Percentiles rank a stretch among this genome's conserved stretches.
phyloP scores from a whole-genome alignment of 1,139 yeast genomes.

The Kodamaea arcana region DNA sequence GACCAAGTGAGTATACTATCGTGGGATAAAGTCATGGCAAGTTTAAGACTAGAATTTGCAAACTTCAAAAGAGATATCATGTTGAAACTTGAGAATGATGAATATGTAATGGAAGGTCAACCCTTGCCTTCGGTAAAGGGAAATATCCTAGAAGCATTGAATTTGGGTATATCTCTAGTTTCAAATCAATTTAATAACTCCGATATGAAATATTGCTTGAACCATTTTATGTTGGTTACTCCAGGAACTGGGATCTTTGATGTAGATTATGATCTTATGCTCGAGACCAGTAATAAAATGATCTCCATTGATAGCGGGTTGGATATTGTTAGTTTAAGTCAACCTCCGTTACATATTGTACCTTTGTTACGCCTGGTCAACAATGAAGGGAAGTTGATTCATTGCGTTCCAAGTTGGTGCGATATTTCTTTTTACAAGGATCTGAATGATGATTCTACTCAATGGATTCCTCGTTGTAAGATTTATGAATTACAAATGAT shows the following conservation, averaged over 20 bases:
- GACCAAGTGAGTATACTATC: constrained; percentile 85
- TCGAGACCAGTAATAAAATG: constrained; percentile 72
- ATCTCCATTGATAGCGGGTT: constrained; percentile 77
- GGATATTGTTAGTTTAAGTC: constrained; percentile 83
- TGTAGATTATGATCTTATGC: constrained; percentile 75
- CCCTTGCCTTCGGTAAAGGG: constrained; percentile 87
- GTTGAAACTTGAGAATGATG: constrained; percentile 41
- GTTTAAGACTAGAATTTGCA: constrained; percentile 78
- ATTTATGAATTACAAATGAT: constrained; percentile 96
- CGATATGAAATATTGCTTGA: constrained; percentile 81
- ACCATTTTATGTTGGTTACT: constrained; percentile 78
- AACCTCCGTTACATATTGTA: constrained; percentile 88
- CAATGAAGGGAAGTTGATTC: constrained; percentile 49
- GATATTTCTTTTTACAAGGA: constrained; percentile 87
- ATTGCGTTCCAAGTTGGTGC: constrained; percentile 92
- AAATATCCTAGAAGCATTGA: constrained; percentile 81
- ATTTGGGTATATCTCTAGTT: constrained; percentile 73
- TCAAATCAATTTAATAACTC: constrained; percentile 82
- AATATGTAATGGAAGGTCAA: constrained; percentile 42
- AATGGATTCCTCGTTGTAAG: constrained; percentile 91
- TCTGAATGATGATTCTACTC: constrained; percentile 39
- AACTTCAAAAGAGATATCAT: constrained; percentile 72
- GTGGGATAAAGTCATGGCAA: constrained; percentile 92
- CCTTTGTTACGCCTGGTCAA: constrained; percentile 74
- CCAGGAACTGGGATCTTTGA: constrained; percentile 95